Base-by-base conservation (phyloP, 805 yeast genomes). In the Saccharomycopsis microspora region DNA sequence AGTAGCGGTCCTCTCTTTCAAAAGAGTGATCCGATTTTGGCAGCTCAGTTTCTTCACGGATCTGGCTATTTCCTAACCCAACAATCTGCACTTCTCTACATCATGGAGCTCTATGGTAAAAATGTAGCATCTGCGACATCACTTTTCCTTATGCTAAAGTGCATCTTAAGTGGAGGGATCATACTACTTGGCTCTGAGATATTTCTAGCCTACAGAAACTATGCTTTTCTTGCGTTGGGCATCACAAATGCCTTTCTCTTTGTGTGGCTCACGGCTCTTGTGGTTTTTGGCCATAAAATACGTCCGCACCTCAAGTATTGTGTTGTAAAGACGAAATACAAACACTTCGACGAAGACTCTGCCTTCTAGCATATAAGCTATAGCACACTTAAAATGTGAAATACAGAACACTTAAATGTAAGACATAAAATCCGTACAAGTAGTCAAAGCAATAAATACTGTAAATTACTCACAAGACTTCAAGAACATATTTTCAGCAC, bases 71-170 rank as follows among this genome's bases (percentile, higher is more conserved):
- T 46, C 38, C 30, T 49, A 30, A 28, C 45, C 4, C 53, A 49
- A 11, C 53, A 49, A 36, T 49, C 53, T 11, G 32, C 38, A 1
- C 30, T 49, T 9, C 27, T 49, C 5, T 49, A 49, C 41, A 33
- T 49, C 9, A 46, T 49, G 53, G 49, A 45, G 30, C 30, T 49
- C 10, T 49, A 49, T 32, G 47, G 45, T 6, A 37, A 39, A 34
- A 39, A 46, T 11, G 39, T 45, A 4, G 53, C 53, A 8, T 49
- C 53, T 4, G 47, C 47, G 7, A 32, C 43, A 31, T 46, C 53
- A 5, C 10, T 49, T 44, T 32, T 31, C 9, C 35, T 46, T 5
- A 42, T 49, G 8, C 32, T 46, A 7, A 30, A 47, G 33, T 43
- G 40, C 38, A 6, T 46, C 27, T 37, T 46, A 27, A 42, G 50